Evolutionary conservation across 2,329 filamentous ascomycete species (phyloP), one percentile per base, ranked within the genome.

Genomic region (Endoconidiophora laricicola): DNA sequence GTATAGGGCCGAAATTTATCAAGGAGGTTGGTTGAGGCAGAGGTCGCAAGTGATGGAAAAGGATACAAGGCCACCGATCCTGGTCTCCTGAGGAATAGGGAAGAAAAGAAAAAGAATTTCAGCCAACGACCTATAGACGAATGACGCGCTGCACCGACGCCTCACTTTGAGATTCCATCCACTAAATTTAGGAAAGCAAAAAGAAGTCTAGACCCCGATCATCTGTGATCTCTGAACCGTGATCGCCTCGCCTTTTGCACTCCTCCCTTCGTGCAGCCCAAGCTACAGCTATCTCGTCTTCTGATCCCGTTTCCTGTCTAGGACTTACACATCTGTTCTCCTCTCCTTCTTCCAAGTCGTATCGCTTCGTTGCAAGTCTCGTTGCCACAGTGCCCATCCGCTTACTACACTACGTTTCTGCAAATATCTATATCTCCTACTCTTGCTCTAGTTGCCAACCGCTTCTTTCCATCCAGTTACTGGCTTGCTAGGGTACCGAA

Each of bases 251-350:
- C 18, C 41, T 43, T 24, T 14, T 41, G 20, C n/a, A 41, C 39
- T 41, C 9, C 39, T 18, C 7, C 20, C n/a, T 18, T 16, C 3
- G 16, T 41, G 39, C 14, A 41, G 20, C 6, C 39, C 14, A 22
- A 41, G 6, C 39, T 18, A 22, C 14, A 22, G 10, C 39, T 18
- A 41, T 41, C 10, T 9, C 20, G 39, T 9, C 39, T 10, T 7
- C 7, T 18, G 7, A 18, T 9, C 14, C 12, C 12, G 6, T 45
- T 51, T 46, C 33, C 41, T 45, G 37, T 51, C 38, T 46, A 36
- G 36, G 49, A 46, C 46, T 48, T 48, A 48, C 39, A 48, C 46
- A 29, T 24, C 16, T n/a, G 39, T 22, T n/a, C 49, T 41, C 44
- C 16, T 49, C 20, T 46, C 12, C 26, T 18, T 42, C 22, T 9